These are phyloP conservation scores for Aspergillus fischeri DNA, from an alignment of 2,329 filamentous ascomycete species.

Conservation along the genomic window DNA sequence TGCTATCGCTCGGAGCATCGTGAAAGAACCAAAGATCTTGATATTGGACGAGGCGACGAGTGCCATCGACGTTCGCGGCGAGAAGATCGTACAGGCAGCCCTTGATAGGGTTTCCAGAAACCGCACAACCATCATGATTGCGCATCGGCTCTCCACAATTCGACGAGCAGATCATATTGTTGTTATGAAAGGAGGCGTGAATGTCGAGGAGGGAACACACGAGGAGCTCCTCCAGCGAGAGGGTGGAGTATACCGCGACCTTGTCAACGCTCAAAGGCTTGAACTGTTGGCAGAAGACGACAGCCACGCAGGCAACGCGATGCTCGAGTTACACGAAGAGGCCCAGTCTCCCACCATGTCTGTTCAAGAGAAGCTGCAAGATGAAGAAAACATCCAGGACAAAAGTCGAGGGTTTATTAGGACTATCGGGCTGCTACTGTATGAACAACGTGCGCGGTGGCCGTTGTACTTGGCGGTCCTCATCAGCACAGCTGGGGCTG, in stretches of 20 bases:
- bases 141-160: slow-evolving; percentile 53
- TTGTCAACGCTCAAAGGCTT: slow-evolving; percentile 13
- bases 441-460: slow-evolving; percentile 7
- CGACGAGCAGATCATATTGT: slow-evolving; percentile 54
- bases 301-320: background rate
- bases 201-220: slow-evolving; percentile 50
- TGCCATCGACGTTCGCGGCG: slow-evolving; percentile 52
- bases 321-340: background rate
- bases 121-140: slow-evolving; percentile 71
- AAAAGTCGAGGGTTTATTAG: background rate
- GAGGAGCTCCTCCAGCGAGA: slow-evolving; percentile 48
- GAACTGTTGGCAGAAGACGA: background rate
- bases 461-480: background rate
- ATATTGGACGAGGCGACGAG: slow-evolving; percentile 79
- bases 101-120: slow-evolving; percentile 52
- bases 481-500: background rate
- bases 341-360: background rate
- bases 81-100: slow-evolving; percentile 51
- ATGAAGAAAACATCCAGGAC: background rate
- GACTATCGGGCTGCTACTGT: background rate
- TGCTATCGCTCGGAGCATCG: slow-evolving; percentile 72
- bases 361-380: background rate
- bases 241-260: slow-evolving; percentile 21
- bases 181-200: slow-evolving; percentile 50
- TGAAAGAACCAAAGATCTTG: slow-evolving; percentile 65